Base-by-base conservation (phyloP, 768 basidiomycete species). In the Amanita rimosa region DNA sequence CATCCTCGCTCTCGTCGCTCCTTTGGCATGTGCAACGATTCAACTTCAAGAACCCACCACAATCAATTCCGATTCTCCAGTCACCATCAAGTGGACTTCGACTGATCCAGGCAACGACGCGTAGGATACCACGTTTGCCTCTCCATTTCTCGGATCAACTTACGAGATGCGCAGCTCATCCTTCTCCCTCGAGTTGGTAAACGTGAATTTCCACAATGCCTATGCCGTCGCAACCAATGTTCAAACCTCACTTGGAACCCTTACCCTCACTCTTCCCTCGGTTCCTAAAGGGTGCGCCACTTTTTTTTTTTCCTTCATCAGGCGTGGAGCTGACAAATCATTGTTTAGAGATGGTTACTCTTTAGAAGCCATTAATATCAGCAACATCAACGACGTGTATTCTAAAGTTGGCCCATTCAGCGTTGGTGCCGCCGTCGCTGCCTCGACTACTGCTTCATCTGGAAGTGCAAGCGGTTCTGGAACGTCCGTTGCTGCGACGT, bases 201-300 rank as follows among this genome's bases (percentile, higher is more conserved):
- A 81, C 61, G 14, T 55, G 0, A 19, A 24, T 0, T 84, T 83
- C 71, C 66, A 81, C 64, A 62, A 76, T 48, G 47, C 67, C 0
- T 75, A 71, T 42, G 80, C 74, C 40, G 68, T 85, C 48, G 73
- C 70, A 10, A 80, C 73, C 68, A 78, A 75, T 51, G 65, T 84
- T 1, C 49, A 64, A 17, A 66, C 75, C 0, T 35, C 63, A 1
- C 10, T 45, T 4, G 65, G 66, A 0, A 33, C 54, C 1, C 1
- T 74, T 2, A 67, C 65, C 0, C 11, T 83, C n/a, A 34, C 44
- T 0, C 51, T 83, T 3, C 79, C 79, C 14, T 44, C 65, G 16
- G 68, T 83, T 22, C 72, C 73, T 7, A 52, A 48, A 8, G 65
- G 63, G 82, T 83, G 54, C 36, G 75, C 60, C n/a, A 14, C 17